Base-by-base conservation (phyloP, 768 basidiomycete species). In the Hypholoma fasciculare region DNA sequence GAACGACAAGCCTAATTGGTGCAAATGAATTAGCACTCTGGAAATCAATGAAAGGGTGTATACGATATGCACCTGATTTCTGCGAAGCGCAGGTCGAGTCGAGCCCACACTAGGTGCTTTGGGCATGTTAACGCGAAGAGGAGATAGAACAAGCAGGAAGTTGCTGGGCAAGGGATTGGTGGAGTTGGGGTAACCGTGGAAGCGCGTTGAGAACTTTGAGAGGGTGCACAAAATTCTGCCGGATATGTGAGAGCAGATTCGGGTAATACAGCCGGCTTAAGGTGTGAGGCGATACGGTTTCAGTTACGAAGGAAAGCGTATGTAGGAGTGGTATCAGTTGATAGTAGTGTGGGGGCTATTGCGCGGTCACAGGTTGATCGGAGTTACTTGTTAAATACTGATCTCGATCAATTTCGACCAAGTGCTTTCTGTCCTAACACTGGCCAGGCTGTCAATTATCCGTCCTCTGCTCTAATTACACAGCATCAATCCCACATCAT, bases 1-100 rank as follows among this genome's bases (percentile, higher is more conserved):
- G 90, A 84, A 27, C 87, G 82, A 73, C 90, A 92, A 49, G 90
- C 90, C 89, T 91, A 60, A 46, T 39, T 37, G 52, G 59, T 54
- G 58, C 38, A 37, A 16, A 19, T 36, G 17, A 50, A 16, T 42
- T 14, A 26, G 13, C 14, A 42, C 11, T 30, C 6, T 49, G 42
- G 30, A 34, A 14, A 23, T 36, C 23, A 9, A 16, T 36, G 20
- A 52, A 23, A 16, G 37, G 9, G 39, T 12, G 19, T 17, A 52
- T 16, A 47, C 26, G 20, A 19, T 37, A 43, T 17, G 16, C 61
- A 86, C 90, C 81, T 92, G 90, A 67, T 92, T 92, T 71, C 90
- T 81, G 48, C 90, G 86, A 57, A 92, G 81, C 43, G 90, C 84
- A 56, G 88, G 81, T 19, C 88, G 82, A 66, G 71, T 76, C 44